Evolutionary conservation across 2,329 filamentous ascomycete genomes (phyloP), one percentile per base, ranked within the genome.

Genomic region (Aspergillus brasiliensis): DNA sequence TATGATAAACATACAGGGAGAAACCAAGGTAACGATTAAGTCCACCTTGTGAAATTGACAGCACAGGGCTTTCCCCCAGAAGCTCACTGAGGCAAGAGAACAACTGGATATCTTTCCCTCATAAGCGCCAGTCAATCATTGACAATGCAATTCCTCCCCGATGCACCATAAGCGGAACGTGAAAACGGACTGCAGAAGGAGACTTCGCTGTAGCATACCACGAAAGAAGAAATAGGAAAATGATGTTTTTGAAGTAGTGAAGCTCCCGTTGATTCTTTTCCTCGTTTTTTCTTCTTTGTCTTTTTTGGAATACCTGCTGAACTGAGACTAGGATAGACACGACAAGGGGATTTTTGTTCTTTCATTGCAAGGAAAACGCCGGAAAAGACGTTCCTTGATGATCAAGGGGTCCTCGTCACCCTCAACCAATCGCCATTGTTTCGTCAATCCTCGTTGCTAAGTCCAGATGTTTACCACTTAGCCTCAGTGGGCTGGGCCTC

Each of bases 21-120:
- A 73, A 75, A 74, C 74, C 82, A 85, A 89, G 88, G 89, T 85
- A 89, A 92, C 91, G 88, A 83, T 94, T 77, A 96, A 94, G 91
- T 91, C 86, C 86, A 89, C 82, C 88, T 90, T 88, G 86, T 84
- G 86, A 86, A 69, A 73, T 76, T 76, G 84, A 86, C 83, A 87
- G 84, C 87, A 95, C 93, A 97, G 92, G 94, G 94, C 94, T 92
- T 97, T 98, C 94, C 92, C 93, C 92, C 89, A 81, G 76, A 73
- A 71, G 66, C 62, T 67, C 67, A 67, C 72, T 69, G 73, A 68
- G 76, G 67, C 70, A 72, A 69, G 70, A 78, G 76, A 76, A 77
- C 80, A 72, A 71, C 75, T 75, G 75, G 92, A 89, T 97, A 92
- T 98, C 94, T 98, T 98, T 98, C 94, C 94, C 92, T 97, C 93